Conservation (phyloP, 352 stramenopile genomes). For the Phytopythium ostracodes region DNA sequence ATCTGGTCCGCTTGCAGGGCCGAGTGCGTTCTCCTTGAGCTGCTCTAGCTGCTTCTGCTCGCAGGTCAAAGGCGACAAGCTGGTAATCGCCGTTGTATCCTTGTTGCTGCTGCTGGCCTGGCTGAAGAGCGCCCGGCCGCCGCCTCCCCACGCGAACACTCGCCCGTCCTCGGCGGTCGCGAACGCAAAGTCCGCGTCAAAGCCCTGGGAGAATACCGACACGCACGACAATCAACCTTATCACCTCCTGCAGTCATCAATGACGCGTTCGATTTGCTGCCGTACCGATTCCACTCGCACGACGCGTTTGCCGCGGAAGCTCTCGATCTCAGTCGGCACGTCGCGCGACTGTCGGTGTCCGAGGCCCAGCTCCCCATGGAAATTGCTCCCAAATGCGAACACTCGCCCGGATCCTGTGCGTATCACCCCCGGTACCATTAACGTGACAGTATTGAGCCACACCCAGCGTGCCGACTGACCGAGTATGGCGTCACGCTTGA, state of each 20-base stretch:
- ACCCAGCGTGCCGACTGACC: conserved; percentile 12
- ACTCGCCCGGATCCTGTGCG: conserved; percentile 44
- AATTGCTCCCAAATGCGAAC: conserved; percentile 67
- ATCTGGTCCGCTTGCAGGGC: no score
- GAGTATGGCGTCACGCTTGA: conserved; percentile 38
- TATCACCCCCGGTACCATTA: not conserved
- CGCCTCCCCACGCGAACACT: conserved; percentile 88
- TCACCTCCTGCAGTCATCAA: no score
- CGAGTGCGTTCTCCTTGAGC: not conserved
- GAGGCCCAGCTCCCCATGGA: conserved; percentile 56
- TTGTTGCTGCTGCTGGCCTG: not conserved
- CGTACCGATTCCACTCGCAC: conserved; percentile 44
- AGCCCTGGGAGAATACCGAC: conserved; percentile 29
- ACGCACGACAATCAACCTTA: not conserved
- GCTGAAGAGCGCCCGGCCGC: conserved; percentile 38
- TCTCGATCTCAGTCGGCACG: conserved; percentile 49
- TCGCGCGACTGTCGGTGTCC: conserved; percentile 39
- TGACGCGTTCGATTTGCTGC: not conserved
- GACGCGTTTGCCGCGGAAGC: conserved; percentile 39
- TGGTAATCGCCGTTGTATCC: not conserved
- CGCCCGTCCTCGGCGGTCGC: conserved; percentile 75
- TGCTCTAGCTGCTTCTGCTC: not conserved
- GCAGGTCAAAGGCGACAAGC: not conserved
- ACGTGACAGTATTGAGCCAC: not conserved
- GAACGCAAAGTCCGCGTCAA: conserved; percentile 71